Evolutionary conservation across 139 green algal species (phyloP), one percentile per base, ranked within the genome.

Genomic region (Chlorella ohadii): DNA sequence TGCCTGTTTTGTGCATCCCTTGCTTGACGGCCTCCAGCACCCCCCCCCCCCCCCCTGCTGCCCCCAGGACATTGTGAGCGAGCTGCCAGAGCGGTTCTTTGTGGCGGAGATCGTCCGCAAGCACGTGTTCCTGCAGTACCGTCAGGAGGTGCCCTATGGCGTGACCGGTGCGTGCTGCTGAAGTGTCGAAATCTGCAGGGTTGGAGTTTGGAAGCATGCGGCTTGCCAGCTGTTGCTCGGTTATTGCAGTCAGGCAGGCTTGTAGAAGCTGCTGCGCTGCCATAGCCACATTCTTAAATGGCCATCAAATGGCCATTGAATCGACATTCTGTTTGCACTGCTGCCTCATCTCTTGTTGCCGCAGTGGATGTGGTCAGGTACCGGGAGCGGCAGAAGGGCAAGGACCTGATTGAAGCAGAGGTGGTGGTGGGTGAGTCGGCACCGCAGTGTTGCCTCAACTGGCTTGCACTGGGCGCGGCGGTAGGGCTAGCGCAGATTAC

Each of bases 11-110:
- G 44, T 51, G 44, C 44, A 51, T n/a, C n/a, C 44, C 44, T 16
- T 51, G 44, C 44, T 16, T 51, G 44, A 51, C 44, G 44, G 44
- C 44, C 9, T 9, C 44, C 44, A n/a, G n/a, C 44, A 51, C 44
- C 44, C 34, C 3, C 66, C 3, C 66, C 16, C 20, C 22, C 34
- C 36, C 19, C 23, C 67, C 34, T n/a, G 1, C 36, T 55, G 5
- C 38, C 47, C 19, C 28, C 91, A 95, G 87, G 94, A 97, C 79
- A 78, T 92, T 20, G 72, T 97, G n/a, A 89, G 84, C 57, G 96
- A 99, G 75, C 93, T 97, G 80, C 93, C 94, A 0, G 94, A 99
- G 91, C 89, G 96, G 16, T 99, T 99, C 88, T 99, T 99, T 79
- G 94, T 99, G 72, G 81, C 90, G 0, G 97, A 99, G 88, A 98